Base-by-base conservation (phyloP, 108 stramenopile genomes). In the Cyclotella cryptica region DNA sequence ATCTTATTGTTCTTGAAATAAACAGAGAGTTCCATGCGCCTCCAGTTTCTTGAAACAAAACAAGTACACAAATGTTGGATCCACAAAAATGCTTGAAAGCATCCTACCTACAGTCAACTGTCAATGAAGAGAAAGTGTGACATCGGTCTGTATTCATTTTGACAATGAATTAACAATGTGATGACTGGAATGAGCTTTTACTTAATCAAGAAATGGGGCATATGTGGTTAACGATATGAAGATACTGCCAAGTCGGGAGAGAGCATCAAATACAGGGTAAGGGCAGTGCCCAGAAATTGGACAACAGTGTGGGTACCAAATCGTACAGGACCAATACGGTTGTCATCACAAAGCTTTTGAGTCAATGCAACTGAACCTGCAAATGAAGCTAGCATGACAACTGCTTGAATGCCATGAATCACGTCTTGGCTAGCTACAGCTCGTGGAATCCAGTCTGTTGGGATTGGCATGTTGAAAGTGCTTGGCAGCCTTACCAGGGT, bases 301-400 rank as follows among this genome's bases (percentile, higher is more conserved):
- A 73, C 52, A 13, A 41, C 35, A 18, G 82, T 49, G 62, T 84
- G 82, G 19, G 71, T 30, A 40, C 47, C 72, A 57, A 78, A 84
- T 74, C 82, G 65, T n/a, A 77, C 78, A 29, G 61, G 41, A 14
- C 77, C 64, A 9, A 84, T 53, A 26, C 62, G 74, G 27, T 84
- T 84, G 72, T 84, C 82, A 21, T 73, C 72, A 30, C 82, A 84
- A 17, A 84, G 73, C 73, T 84, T 84, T 58, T 84, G 82, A 46
- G 82, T 84, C 44, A 84, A 46, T 19, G 62, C 26, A 24, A 84
- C 62, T n/a, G 73, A 52, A 10, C 29, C 46, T 22, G 44, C 13
- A 15, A 69, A 54, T 18, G 75, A 72, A 15, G 9, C 62, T 17
- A 79, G 19, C 73, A 84, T 68, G 2, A 79, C 45, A 10, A 66